A percentile compares a stretch with the other conserved stretches of the same genome.
Conservation (phyloP, 257 asterid genomes). For the Solanum sparsipilum region DNA sequence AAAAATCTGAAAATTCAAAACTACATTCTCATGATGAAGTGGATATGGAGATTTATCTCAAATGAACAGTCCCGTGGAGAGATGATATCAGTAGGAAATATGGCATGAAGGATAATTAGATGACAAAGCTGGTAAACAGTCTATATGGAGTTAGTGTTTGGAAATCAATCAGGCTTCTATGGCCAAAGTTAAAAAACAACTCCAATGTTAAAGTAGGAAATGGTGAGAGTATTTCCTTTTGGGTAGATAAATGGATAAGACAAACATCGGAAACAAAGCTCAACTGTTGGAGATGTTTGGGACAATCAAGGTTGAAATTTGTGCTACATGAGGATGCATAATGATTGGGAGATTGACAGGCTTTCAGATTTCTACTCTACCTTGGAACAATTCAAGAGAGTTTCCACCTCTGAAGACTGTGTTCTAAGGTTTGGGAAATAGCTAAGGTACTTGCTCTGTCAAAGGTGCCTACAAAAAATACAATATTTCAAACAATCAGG, state of each 20-base stretch:
- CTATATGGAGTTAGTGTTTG: neutral
- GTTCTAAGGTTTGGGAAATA: neutral
- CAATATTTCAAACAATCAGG: neutral
- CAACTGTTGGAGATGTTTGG: neutral
- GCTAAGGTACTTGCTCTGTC: neutral
- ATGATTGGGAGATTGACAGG: neutral
- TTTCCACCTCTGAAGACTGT: neutral
- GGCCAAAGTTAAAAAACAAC: neutral
- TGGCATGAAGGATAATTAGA: neutral
- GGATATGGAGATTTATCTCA: neutral
- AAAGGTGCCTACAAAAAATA: neutral
- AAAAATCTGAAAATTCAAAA: neutral
- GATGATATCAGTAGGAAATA: neutral
- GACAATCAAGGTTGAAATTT: neutral
- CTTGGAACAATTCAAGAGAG: neutral
- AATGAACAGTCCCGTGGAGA: neutral
- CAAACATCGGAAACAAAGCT: neutral
- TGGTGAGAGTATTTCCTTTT: neutral
- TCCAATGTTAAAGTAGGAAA: neutral
- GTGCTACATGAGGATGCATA: neutral
- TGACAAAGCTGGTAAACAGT: neutral
- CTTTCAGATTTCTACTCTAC: neutral
- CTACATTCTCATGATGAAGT: neutral
- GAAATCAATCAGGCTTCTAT: neutral
- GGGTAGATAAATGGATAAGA: neutral